Evolutionary conservation across 352 stramenopile species (phyloP).

Genomic region (Pythium volutum): DNA sequence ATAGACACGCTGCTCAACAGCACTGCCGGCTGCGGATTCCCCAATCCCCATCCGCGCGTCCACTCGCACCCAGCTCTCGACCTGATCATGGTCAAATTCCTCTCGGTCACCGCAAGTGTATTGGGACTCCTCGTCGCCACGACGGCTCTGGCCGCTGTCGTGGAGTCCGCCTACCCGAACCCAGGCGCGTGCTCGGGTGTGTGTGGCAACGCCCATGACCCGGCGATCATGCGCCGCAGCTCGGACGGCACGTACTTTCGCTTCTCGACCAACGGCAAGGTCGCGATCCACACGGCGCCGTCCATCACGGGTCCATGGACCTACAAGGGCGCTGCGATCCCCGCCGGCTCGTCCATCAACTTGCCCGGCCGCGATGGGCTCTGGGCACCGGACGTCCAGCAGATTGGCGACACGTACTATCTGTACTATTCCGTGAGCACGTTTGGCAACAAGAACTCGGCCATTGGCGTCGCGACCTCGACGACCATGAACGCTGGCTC

Average conservation of each 20-base stretch:
- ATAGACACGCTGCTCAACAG: too few species aligned
- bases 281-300: constrained; percentile 45
- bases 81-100: constrained; percentile 13
- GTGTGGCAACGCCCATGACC: constrained; percentile 41
- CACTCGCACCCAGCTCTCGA: background rate
- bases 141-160: background rate
- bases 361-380: constrained; percentile 43
- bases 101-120: background rate
- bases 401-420: constrained; percentile 50
- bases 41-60: background rate
- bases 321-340: constrained; percentile 42
- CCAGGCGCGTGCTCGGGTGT: constrained; percentile 15
- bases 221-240: constrained; percentile 42
- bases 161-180: constrained; percentile 11
- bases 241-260: constrained; percentile 51
- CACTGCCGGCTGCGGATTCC: too few species aligned
- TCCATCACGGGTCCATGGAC: constrained; percentile 40
- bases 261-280: constrained; percentile 51
- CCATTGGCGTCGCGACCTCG: constrained; percentile 41
- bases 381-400: constrained; percentile 46
- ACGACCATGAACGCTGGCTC: constrained; percentile 43
- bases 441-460: constrained; percentile 43
- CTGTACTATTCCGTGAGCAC: constrained; percentile 57
- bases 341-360: constrained; percentile 40
- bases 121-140: background rate